Evolutionary conservation across 495 filamentous ascomycete species (phyloP), one percentile per base, ranked within the genome.

Genomic region (Lepraria neglecta): DNA sequence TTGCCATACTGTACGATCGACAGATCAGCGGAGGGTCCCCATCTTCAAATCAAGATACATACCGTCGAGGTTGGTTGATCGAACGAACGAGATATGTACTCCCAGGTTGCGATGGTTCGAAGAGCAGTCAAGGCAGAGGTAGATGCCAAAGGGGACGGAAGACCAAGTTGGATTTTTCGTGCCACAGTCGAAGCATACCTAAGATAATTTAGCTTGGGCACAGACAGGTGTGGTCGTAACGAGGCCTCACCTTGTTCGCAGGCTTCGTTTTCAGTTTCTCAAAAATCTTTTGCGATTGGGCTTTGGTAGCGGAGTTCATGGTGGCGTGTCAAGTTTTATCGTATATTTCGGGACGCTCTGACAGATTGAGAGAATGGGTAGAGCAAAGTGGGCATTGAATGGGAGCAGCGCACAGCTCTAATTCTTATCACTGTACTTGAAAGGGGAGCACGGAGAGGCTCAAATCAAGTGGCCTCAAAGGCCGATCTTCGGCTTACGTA

Each of bases 101-200:
- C 90, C 90, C 68, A 95, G 82, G 70, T 94, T 94, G 66, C 90
- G 89, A 74, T 95, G 90, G 72, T 95, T 84, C 58, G 90, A 84
- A 35, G 91, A 96, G 77, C 94, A 98, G 75, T 97, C 95, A 62
- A 98, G 87, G 70, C 94, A 98, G 46, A 98, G 84, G 76, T 97
- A 98, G 73, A 98, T 97, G 69, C 89, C 94, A 63, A 97, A 90
- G 43, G 92, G 91, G 19, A 97, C 92, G 19, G 92, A 97, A 4
- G 92, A 91, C 94, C 94, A 98, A 42, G 94, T 97, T 50, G 95
- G 95, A 65, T 96, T 97, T 74, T 97, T 97, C 56, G 88, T 85
- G 67, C 87, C 86, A 75, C 94, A 98, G 77, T 98, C 94, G 72
- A 97, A 97, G 80, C 94, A 98, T 77, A 95, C 79, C 92, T 95